Conservation (phyloP, 345 rosid species). For the Gossypium thurberi region DNA sequence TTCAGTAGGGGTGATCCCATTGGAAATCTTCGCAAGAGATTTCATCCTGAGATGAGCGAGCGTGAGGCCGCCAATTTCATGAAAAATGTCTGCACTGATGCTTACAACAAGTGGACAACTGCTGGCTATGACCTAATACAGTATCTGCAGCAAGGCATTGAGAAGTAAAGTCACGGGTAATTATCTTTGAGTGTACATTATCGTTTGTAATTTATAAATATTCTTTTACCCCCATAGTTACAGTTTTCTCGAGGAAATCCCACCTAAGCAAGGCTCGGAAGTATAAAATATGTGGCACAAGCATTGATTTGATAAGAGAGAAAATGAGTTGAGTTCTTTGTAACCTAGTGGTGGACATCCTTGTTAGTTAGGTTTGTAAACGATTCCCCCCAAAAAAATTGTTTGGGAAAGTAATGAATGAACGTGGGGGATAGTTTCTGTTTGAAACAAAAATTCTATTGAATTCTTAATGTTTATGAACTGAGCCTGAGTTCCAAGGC, state of each 20-base stretch:
- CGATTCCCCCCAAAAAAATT: neutral
- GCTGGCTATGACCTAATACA: slow-evolving; percentile 94
- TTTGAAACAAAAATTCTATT: neutral
- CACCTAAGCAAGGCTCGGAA: slow-evolving; percentile 16
- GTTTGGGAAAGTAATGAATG: neutral
- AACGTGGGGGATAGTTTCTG: neutral
- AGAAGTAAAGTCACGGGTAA: slow-evolving; percentile 42
- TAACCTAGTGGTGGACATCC: slow-evolving; percentile 19
- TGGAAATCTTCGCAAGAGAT: slow-evolving; percentile 92
- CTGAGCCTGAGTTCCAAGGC: neutral
- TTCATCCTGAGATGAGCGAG: slow-evolving; percentile 93
- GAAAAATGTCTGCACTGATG: slow-evolving; percentile 77
- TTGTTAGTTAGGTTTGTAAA: slow-evolving; percentile 4
- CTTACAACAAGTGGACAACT: slow-evolving; percentile 95
- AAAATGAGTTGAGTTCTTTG: slow-evolving; percentile 11
- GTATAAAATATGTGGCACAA: neutral
- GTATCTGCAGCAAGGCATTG: slow-evolving; percentile 94
- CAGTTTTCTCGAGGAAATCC: slow-evolving; percentile 17
- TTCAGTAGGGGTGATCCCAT: slow-evolving; percentile 96
- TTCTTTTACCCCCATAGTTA: neutral
- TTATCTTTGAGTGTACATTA: slow-evolving; percentile 28
- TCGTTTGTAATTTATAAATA: slow-evolving; percentile 20
- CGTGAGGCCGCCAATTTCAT: slow-evolving; percentile 96
- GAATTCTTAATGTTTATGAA: neutral
- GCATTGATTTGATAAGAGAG: neutral